Percentiles rank a stretch among this genome's conserved stretches.
Evolutionary conservation across 192 early-diverging fungal species (phyloP).

Genomic region (Coemansia sp.): DNA sequence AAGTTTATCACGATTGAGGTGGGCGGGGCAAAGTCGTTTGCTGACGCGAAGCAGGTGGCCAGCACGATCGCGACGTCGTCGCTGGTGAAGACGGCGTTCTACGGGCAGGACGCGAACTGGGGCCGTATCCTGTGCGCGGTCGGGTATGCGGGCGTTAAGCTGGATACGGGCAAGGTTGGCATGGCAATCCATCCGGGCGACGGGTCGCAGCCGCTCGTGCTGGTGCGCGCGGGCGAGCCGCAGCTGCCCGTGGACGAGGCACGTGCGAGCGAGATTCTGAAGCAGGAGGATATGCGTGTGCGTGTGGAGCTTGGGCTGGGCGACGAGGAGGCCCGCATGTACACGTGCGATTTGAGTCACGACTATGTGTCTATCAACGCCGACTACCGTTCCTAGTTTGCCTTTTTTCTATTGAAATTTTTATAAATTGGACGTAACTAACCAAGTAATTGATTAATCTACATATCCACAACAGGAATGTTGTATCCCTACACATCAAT

Average conservation of each 20-base stretch:
- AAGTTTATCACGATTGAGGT: slow-evolving; percentile 94
- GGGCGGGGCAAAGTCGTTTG: slow-evolving; percentile 67
- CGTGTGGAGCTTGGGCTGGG: slow-evolving; percentile 79
- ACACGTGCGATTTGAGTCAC: slow-evolving; percentile 93
- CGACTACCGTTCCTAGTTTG: slow-evolving; percentile 77
- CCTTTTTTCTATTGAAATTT: too few species aligned
- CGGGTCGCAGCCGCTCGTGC: slow-evolving; percentile 58
- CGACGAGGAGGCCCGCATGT: slow-evolving; percentile 73
- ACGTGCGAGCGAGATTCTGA: slow-evolving; percentile 77
- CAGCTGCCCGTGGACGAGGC: slow-evolving; percentile 74
- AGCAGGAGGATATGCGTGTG: slow-evolving; percentile 81
- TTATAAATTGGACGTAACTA: too few species aligned
- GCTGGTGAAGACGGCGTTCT: slow-evolving; percentile 94
- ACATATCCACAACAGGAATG: too few species aligned
- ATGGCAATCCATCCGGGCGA: slow-evolving; percentile 72
- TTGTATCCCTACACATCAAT: too few species aligned
- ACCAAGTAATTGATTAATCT: too few species aligned
- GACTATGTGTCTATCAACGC: slow-evolving; percentile 95
- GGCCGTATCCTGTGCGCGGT: slow-evolving; percentile 91
- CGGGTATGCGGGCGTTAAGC: slow-evolving; percentile 72
- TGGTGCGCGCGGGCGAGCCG: slow-evolving; percentile 82
- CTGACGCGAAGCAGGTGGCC: slow-evolving; percentile 78
- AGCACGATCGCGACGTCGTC: slow-evolving; percentile 88
- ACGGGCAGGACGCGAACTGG: slow-evolving; percentile 98
- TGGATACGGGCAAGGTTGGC: slow-evolving; percentile 73